Percentiles rank a stretch among this genome's conserved stretches.
phyloP scores from a whole-genome alignment of 75 land plant species.

The Cupressus sempervirens region DNA sequence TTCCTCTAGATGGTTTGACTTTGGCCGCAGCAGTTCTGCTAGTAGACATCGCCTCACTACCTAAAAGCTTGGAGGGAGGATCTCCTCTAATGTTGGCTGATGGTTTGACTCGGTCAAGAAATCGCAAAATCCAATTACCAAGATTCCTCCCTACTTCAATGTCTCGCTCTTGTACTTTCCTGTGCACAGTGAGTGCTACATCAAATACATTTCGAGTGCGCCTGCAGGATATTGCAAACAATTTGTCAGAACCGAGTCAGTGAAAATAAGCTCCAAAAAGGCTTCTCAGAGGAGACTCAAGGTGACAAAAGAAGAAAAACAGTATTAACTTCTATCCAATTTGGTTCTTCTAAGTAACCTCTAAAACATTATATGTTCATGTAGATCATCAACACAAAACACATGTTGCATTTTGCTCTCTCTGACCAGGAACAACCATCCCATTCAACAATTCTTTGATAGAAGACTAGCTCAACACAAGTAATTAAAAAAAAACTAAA shows the following conservation, averaged over 20 bases:
- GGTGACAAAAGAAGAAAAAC: not conserved
- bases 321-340: not conserved
- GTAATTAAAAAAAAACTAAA: not conserved
- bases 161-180: slow-evolving; percentile 73
- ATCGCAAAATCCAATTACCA: slow-evolving; percentile 80
- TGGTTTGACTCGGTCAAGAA: slow-evolving; percentile 78
- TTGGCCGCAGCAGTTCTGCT: not conserved
- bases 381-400: not conserved
- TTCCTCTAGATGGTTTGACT: slow-evolving; percentile 7
- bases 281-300: not conserved
- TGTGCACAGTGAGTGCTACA: slow-evolving; percentile 74
- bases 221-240: slow-evolving; percentile 32
- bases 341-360: not conserved
- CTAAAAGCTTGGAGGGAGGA: slow-evolving; percentile 8
- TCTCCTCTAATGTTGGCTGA: slow-evolving; percentile 77
- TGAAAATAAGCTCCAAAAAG: not conserved
- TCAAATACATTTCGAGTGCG: slow-evolving; percentile 75
- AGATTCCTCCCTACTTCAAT: slow-evolving; percentile 69
- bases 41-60: slow-evolving; percentile 11
- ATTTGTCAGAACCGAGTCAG: not conserved
- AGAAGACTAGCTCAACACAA: not conserved
- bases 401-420: not conserved
- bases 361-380: not conserved
- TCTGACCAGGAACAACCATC: not conserved
- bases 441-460: not conserved